Base-by-base conservation (phyloP, 2,329 filamentous ascomycete genomes). In the Phaeoacremonium minimum region DNA sequence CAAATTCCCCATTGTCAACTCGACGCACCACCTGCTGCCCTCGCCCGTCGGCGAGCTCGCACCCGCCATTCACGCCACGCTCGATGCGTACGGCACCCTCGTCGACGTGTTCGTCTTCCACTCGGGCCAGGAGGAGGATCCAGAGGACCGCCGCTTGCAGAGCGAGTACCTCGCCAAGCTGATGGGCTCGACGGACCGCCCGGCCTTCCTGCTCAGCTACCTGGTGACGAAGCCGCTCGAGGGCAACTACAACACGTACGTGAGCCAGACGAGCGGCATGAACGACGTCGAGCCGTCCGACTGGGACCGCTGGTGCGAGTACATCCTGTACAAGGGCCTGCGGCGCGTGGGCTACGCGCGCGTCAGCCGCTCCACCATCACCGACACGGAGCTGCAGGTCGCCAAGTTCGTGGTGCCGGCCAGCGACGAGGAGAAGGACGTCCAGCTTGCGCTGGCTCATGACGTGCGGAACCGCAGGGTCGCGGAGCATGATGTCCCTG, bases 251-350 rank as follows among this genome's bases (percentile, higher is more conserved):
- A 91, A 97, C 58, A 95, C 83, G 0, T 97, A 95, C 51, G 93
- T 97, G 16, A 87, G 87, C 38, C 75, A 88, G 36, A 69, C 69
- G 40, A 95, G 86, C 40, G 87, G 89, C 8, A 98, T 98, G 93
- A 82, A 87, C 53, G 93, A 98, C 54, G 93, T 98, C 33, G 93
- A 98, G 54, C 77, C 83, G 0, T 82, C 73, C 4, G 93, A 98
- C 58, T 95, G 89, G 89, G 93, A 98, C 60, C 74, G 93, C 37
- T 98, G 93, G 93, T 98, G 93, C 68, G 91, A 98, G 68, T 98
- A 98, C 62, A 96, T 98, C 47, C 68, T 98, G 17, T 98, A 88
- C 73, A 96, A 96, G 71, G 82, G 82, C 11, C 65, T 98, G 44
- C 83, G 82, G 62, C 77, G 91, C 43, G 83, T 85, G 0, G 91